Base-by-base conservation (phyloP, 345 rosid species). In the Dipteronia dyeriana region DNA sequence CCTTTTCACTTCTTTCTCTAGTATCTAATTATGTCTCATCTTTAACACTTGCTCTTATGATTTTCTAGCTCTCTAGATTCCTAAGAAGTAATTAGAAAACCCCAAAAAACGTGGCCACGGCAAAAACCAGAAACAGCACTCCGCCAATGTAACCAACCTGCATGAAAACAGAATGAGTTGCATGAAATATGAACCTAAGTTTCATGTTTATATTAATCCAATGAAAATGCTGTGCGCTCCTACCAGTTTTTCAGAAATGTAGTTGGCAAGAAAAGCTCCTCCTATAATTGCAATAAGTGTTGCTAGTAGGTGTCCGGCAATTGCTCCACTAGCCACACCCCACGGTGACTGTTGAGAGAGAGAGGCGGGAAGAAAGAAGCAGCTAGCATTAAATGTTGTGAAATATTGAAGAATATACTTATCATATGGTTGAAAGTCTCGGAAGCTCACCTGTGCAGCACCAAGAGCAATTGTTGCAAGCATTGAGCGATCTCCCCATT, bases 401-500 rank as follows among this genome's bases (percentile, higher is more conserved):
- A 45, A 43, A 17, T 39, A 19, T 2, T 23, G 63, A 38, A 78
- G 31, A 26, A 47, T 10, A 7, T 4, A 29, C 9, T 19, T 20
- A 38, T 53, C 43, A 74, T 25, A 20, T 17, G 5, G 71, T 62
- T n/a, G 41, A 41, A 63, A 70, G 59, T 56, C 47, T 25, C 68
- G 23, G 54, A 72, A 65, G 68, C 31, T 39, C 69, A 90, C 98
- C 99, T 95, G 98, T 31, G 97, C 97, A 31, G 98, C 99, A 65
- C 92, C 98, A 2, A 96, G 99, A 43, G 99, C 99, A 60, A 96
- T 92, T 56, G 99, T 96, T 34, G 98, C 99, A 59, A 96, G 97
- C 99, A 96, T 96, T 54, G 98, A 94, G 67, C 99, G 99, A 76
- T 96, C 99, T 80, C 99, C 99, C 98, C 99, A 96, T 96, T 96